A percentile compares a stretch with the other conserved stretches of the same genome.
These are phyloP conservation scores for Beauveria pseudobassiana DNA, from an alignment of 2,329 filamentous ascomycete species.

Conservation along the genomic window DNA sequence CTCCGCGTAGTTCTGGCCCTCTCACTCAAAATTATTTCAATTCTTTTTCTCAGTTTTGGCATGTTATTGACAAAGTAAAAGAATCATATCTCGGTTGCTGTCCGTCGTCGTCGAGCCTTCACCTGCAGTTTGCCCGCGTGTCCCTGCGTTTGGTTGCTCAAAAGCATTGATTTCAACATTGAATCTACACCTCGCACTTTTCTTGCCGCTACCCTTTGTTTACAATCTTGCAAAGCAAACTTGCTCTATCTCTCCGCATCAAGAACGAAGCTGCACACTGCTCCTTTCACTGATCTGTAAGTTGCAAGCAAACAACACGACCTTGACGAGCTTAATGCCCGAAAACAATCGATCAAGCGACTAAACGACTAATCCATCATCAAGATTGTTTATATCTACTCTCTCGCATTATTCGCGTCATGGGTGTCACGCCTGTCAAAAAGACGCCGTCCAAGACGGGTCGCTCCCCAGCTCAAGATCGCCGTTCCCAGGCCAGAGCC, in stretches of 20 bases:
- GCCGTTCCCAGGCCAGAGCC: constrained; percentile 12
- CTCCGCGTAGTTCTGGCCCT: neutral
- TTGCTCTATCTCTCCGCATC: neutral
- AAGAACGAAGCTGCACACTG: neutral
- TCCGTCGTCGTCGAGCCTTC: neutral
- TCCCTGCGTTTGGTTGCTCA: neutral
- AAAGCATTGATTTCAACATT: neutral
- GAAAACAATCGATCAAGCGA: neutral
- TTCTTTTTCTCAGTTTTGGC: neutral
- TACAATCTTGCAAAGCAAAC: neutral
- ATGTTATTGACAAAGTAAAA: neutral
- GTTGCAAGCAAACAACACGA: neutral
- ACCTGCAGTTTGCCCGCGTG: neutral
- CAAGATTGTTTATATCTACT: neutral
- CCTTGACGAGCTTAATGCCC: neutral
- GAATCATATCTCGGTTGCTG: neutral
- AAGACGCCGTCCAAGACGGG: constrained; percentile 17
- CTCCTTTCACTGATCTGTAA: neutral
- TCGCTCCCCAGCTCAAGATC: constrained; percentile 13
- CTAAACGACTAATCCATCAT: no score
- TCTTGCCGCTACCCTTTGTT: neutral
- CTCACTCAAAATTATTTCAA: neutral
- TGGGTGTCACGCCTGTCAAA: constrained; percentile 13
- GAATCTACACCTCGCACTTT: neutral
- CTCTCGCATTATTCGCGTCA: neutral